These are phyloP conservation scores for Suhomyces wounanorum DNA, from an alignment of 1,139 yeast species.

Conservation along the genomic window DNA sequence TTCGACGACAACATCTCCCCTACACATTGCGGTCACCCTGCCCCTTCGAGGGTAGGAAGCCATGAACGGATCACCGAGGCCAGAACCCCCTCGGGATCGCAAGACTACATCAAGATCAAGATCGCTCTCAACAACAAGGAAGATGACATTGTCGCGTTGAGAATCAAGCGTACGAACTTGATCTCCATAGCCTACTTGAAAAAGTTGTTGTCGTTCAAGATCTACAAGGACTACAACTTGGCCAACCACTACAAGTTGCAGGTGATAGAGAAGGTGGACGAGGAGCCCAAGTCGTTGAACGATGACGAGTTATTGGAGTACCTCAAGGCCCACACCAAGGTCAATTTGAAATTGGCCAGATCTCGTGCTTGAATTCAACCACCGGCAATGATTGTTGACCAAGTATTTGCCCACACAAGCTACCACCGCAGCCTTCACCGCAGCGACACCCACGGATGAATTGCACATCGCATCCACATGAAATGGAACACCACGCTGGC, in stretches of 20 bases:
- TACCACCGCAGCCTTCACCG: too few relatives aligned
- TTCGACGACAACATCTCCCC: conserved; percentile 11
- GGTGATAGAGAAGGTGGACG: conserved; percentile 15
- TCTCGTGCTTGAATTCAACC: conserved; percentile 18
- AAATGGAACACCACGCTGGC: too few relatives aligned
- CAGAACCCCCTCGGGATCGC: conserved; percentile 3
- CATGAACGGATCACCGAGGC: neutral
- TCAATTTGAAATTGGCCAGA: conserved; percentile 31
- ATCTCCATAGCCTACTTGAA: conserved; percentile 35
- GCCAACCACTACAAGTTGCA: conserved; percentile 32
- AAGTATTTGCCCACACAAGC: too few relatives aligned
- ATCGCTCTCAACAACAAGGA: conserved; percentile 33
- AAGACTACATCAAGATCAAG: conserved; percentile 35
- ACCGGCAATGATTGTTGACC: too few relatives aligned
- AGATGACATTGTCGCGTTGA: conserved; percentile 36
- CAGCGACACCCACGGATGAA: too few relatives aligned
- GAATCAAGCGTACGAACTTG: conserved; percentile 29
- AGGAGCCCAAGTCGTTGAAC: conserved; percentile 18
- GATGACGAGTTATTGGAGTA: conserved; percentile 25
- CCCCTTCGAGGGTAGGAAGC: conserved; percentile 2
- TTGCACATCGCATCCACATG: too few relatives aligned
- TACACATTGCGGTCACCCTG: neutral
- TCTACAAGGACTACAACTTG: conserved; percentile 36
- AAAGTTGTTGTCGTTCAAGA: conserved; percentile 33
- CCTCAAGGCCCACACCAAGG: conserved; percentile 29